Evolutionary conservation across 2,329 filamentous ascomycete species (phyloP).

Genomic region (Hymenoscyphus linearis): DNA sequence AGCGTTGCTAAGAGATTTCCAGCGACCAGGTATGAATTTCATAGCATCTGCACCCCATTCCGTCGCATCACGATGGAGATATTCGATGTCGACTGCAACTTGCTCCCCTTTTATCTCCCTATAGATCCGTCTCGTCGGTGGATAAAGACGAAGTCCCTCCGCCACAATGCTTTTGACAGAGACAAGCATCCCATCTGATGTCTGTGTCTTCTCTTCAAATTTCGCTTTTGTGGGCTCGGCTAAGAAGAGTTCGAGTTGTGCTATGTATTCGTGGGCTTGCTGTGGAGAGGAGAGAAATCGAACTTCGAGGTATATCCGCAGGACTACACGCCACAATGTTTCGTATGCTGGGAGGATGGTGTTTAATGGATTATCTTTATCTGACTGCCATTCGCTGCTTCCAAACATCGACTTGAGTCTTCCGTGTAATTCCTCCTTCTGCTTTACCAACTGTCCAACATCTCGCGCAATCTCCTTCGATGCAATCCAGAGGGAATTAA

Average conservation of each 20-base stretch:
- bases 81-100: constrained; percentile 14
- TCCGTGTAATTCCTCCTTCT: background rate
- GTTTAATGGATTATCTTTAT: constrained; percentile 12
- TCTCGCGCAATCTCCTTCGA: constrained; percentile 5
- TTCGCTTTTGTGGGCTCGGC: background rate
- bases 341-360: constrained; percentile 17
- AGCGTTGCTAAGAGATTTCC: background rate
- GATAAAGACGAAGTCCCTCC: constrained; percentile 19
- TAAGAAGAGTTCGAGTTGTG: background rate
- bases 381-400: background rate
- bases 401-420: background rate
- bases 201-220: background rate
- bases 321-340: constrained; percentile 11
- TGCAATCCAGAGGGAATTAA: constrained; percentile 15
- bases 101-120: background rate
- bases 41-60: constrained; percentile 13
- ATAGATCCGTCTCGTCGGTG: constrained; percentile 17
- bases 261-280: background rate
- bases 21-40: constrained; percentile 24
- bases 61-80: constrained; percentile 11
- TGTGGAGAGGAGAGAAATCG: constrained; percentile 3
- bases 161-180: constrained; percentile 9
- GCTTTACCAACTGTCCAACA: background rate
- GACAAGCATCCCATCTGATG: background rate
- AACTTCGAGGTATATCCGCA: constrained; percentile 15